phyloP scores from a whole-genome alignment of 805 yeast genomes.

The Wickerhamomyces strasburgensis region DNA sequence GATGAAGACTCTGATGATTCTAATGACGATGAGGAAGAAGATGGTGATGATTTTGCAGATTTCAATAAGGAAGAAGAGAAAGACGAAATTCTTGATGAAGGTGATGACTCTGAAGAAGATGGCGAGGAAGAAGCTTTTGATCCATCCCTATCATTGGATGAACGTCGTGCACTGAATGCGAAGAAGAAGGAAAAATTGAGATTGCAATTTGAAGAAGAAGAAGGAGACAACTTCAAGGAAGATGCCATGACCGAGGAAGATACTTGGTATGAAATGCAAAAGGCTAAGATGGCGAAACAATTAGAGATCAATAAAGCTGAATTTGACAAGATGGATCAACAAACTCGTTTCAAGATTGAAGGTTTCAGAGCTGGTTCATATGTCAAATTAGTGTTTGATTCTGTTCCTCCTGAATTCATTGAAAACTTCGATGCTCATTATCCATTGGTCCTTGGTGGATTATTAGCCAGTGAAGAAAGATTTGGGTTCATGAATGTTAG shows the following conservation, averaged over 20 bases:
- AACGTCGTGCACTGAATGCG: conserved; percentile 77
- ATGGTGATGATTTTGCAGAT: conserved; percentile 46
- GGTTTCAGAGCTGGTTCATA: conserved; percentile 93
- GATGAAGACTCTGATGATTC: conserved; percentile 17
- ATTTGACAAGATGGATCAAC: conserved; percentile 65
- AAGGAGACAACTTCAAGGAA: conserved; percentile 66
- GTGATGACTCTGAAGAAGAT: conserved; percentile 25
- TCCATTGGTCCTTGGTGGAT: conserved; percentile 88
- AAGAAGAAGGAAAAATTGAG: conserved; percentile 84
- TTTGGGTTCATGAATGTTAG: conserved; percentile 92
- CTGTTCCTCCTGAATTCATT: conserved; percentile 83
- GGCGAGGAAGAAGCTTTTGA: conserved; percentile 32
- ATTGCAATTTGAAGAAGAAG: conserved; percentile 84
- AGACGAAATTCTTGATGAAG: conserved; percentile 40
- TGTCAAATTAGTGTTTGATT: conserved; percentile 80
- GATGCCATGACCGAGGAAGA: conserved; percentile 85
- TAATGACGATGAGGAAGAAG: too few relatives aligned
- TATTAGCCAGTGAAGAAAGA: conserved; percentile 83
- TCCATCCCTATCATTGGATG: conserved; percentile 51
- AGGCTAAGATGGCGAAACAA: conserved; percentile 95
- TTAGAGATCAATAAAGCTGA: conserved; percentile 87
- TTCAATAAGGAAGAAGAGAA: conserved; percentile 47
- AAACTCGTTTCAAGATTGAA: conserved; percentile 76
- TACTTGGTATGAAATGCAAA: conserved; percentile 96
- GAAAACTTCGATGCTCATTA: conserved; percentile 79